Percentiles rank a stretch among this genome's conserved stretches.
phyloP scores from a whole-genome alignment of 306 rosid genomes.

The Cyclanthera cordifolia region DNA sequence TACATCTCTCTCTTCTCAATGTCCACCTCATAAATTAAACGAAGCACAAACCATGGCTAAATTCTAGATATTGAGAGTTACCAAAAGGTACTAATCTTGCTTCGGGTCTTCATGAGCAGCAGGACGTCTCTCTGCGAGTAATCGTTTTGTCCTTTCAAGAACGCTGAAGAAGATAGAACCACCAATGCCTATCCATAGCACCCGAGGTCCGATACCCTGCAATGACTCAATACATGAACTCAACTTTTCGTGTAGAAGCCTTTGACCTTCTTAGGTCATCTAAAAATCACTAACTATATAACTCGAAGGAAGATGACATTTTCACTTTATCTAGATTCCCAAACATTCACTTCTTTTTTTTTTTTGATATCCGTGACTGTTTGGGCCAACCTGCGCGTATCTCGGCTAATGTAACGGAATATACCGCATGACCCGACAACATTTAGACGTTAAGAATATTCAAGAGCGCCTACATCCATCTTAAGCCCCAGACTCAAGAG shows the following conservation, averaged over 20 bases:
- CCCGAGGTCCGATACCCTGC: constrained; percentile 56
- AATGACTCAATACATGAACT: background rate
- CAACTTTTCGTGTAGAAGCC: background rate
- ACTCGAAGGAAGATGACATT: no score
- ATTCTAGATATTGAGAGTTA: background rate
- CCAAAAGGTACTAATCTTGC: constrained; percentile 11
- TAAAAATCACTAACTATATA: no score
- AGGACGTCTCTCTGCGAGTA: constrained; percentile 31
- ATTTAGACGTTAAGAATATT: no score
- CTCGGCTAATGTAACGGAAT: no score
- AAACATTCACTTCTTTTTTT: no score
- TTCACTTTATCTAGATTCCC: no score
- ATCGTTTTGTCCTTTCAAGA: constrained; percentile 35
- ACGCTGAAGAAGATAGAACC: constrained; percentile 43
- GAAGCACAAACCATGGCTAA: background rate
- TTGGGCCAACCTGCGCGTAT: no score
- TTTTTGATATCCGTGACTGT: no score
- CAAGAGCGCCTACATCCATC: no score
- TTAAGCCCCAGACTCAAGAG: no score
- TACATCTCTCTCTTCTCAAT: background rate
- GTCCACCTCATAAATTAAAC: constrained; percentile 1
- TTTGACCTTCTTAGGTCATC: no score
- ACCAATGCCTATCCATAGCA: constrained; percentile 45
- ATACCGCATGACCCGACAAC: no score
- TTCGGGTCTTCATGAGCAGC: constrained; percentile 19